A percentile compares a stretch with the other conserved stretches of the same genome.
Evolutionary conservation across 202 grass and related monocot species (phyloP).

Genomic region (Eragrostis tef): DNA sequence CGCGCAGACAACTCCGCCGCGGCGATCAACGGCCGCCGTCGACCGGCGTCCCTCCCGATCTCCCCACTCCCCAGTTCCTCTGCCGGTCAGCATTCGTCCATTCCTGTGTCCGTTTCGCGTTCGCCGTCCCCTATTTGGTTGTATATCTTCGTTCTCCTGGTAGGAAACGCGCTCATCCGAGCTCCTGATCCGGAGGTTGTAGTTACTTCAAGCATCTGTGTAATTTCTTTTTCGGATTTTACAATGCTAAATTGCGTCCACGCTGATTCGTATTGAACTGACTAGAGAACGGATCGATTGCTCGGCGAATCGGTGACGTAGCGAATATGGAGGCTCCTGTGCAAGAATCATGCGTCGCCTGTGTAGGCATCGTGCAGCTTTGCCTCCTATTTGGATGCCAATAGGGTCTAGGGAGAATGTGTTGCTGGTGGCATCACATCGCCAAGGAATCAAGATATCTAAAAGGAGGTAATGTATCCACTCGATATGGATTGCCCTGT

Average conservation of each 20-base stretch:
- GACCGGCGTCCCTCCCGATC: not conserved
- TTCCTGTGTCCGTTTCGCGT: no score
- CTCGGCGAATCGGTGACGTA: slow-evolving; percentile 24
- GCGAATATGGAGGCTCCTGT: not conserved
- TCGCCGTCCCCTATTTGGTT: no score
- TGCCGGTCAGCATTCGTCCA: not conserved
- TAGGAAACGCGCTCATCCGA: not conserved
- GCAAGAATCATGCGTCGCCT: not conserved
- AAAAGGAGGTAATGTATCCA: slow-evolving; percentile 45
- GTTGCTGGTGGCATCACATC: slow-evolving; percentile 43
- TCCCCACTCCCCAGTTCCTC: not conserved
- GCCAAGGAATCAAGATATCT: slow-evolving; percentile 44
- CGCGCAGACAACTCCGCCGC: not conserved
- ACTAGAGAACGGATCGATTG: not conserved
- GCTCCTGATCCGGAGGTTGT: not conserved
- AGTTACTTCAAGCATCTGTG: not conserved
- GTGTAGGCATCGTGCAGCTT: slow-evolving; percentile 40
- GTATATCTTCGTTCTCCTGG: not conserved
- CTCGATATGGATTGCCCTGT: not conserved
- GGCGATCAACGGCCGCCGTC: slow-evolving; percentile 12
- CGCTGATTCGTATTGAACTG: slow-evolving; percentile 42
- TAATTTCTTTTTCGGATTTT: not conserved
- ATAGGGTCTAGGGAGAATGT: slow-evolving; percentile 27
- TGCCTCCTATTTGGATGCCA: slow-evolving; percentile 41
- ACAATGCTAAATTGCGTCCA: not conserved